Conservation (phyloP, 2,329 filamentous ascomycete species). For the Xylaria sp. region DNA sequence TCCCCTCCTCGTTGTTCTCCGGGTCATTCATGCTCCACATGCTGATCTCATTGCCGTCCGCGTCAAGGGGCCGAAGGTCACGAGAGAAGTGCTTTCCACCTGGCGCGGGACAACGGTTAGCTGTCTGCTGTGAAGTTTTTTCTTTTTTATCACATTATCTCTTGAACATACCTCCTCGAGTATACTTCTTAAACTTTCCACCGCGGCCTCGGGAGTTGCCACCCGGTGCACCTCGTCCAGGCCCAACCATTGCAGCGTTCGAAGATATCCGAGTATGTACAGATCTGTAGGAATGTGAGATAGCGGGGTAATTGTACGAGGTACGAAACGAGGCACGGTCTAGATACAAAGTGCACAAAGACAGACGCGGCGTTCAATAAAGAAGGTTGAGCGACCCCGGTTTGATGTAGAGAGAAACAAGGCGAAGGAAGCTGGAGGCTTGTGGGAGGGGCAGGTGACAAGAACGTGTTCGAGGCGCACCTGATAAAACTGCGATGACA, state of each 20-base stretch:
- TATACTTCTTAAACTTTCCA: slow-evolving; percentile 93
- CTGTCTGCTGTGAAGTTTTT: neutral
- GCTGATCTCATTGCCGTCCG: slow-evolving; percentile 83
- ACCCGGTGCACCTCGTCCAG: slow-evolving; percentile 47
- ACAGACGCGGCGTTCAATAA: neutral
- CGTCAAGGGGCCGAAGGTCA: slow-evolving; percentile 84
- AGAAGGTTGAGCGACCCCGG: neutral
- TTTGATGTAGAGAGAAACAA: neutral
- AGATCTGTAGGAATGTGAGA: slow-evolving; percentile 1
- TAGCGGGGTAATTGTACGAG: slow-evolving; percentile 5
- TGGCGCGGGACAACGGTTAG: slow-evolving; percentile 41
- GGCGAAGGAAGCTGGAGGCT: neutral
- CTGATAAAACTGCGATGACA: neutral
- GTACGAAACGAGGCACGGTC: neutral
- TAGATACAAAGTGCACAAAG: neutral
- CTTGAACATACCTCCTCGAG: slow-evolving; percentile 75
- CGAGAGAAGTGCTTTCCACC: slow-evolving; percentile 96
- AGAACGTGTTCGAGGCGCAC: neutral
- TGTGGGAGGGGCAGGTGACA: neutral
- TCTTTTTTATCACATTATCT: neutral
- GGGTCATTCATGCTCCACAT: slow-evolving; percentile 75
- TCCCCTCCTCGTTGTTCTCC: slow-evolving; percentile 54
- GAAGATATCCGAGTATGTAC: neutral
- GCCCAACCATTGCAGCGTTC: slow-evolving; percentile 44
- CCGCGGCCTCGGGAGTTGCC: slow-evolving; percentile 73